phyloP scores from a whole-genome alignment of 2,329 filamentous ascomycete genomes.

The Aureobasidium sp. region DNA sequence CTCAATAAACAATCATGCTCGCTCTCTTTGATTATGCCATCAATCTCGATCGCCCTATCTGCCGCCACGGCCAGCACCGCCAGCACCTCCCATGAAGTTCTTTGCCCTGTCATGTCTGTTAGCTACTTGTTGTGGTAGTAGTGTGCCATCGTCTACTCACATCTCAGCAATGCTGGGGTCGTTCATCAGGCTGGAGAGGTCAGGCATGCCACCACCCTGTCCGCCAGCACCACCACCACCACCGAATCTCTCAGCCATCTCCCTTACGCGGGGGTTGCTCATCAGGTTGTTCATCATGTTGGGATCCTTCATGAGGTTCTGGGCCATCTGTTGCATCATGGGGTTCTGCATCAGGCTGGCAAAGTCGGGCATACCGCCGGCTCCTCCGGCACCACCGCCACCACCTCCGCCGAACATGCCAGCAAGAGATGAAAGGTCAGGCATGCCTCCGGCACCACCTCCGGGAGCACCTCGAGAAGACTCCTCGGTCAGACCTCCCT shows the following conservation, averaged over 20 bases:
- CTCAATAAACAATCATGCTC: neutral
- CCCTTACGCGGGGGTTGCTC: slow-evolving; percentile 80
- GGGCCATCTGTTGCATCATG: slow-evolving; percentile 96
- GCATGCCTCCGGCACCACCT: slow-evolving; percentile 36
- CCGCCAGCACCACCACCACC: slow-evolving; percentile 37
- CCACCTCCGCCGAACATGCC: slow-evolving; percentile 39
- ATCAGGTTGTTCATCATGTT: slow-evolving; percentile 87
- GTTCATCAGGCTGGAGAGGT: slow-evolving; percentile 77
- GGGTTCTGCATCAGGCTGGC: slow-evolving; percentile 89
- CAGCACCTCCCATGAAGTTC: slow-evolving; percentile 59
- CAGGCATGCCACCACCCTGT: slow-evolving; percentile 76
- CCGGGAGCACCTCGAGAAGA: slow-evolving; percentile 27
- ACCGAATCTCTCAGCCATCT: slow-evolving; percentile 78
- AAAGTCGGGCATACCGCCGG: slow-evolving; percentile 81
- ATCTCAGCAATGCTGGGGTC: slow-evolving; percentile 90
- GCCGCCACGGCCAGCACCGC: slow-evolving; percentile 36
- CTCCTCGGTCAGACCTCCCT: slow-evolving; percentile 44
- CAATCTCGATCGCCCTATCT: neutral
- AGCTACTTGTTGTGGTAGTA: slow-evolving; percentile 12
- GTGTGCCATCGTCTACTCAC: slow-evolving; percentile 54
- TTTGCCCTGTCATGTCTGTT: slow-evolving; percentile 46
- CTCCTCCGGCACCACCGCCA: slow-evolving; percentile 51
- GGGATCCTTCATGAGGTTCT: slow-evolving; percentile 95
- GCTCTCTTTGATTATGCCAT: neutral
- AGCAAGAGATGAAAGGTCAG: slow-evolving; percentile 35